Conservation (phyloP, 441 rosid species). For the Mallotus japonicus region DNA sequence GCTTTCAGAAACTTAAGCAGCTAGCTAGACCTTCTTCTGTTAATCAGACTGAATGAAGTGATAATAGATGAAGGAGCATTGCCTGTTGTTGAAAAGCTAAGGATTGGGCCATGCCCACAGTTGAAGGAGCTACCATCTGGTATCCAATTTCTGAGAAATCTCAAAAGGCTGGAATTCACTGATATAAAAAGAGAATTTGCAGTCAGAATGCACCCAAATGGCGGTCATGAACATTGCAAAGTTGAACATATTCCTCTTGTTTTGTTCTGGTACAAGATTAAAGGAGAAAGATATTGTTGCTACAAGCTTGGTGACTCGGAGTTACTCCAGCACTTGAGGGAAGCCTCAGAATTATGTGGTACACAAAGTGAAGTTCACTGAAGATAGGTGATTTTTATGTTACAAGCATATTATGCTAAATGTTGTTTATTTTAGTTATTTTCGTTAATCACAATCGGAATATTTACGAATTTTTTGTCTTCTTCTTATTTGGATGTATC, state of each 20-base stretch:
- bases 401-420: too few species aligned
- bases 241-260: neutral
- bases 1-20: neutral
- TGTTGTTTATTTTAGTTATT: too few species aligned
- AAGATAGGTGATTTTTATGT: too few species aligned
- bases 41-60: neutral
- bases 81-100: neutral
- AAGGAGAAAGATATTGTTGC: neutral
- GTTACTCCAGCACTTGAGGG: neutral
- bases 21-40: neutral
- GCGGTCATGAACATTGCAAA: neutral
- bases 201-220: neutral
- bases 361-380: too few species aligned
- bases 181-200: neutral
- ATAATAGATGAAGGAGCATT: too few species aligned
- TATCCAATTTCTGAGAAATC: neutral
- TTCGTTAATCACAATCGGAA: too few species aligned
- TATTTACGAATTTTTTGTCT: too few species aligned
- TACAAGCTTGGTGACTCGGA: neutral
- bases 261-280: neutral
- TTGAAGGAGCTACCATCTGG: conserved; percentile 10
- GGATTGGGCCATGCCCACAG: neutral
- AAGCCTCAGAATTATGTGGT: too few species aligned
- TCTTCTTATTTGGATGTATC: too few species aligned
- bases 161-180: neutral